Percentiles rank a stretch among this genome's conserved stretches.
These are phyloP conservation scores for Hypoxylon lenormandii DNA, from an alignment of 495 filamentous ascomycete genomes.

Conservation along the genomic window DNA sequence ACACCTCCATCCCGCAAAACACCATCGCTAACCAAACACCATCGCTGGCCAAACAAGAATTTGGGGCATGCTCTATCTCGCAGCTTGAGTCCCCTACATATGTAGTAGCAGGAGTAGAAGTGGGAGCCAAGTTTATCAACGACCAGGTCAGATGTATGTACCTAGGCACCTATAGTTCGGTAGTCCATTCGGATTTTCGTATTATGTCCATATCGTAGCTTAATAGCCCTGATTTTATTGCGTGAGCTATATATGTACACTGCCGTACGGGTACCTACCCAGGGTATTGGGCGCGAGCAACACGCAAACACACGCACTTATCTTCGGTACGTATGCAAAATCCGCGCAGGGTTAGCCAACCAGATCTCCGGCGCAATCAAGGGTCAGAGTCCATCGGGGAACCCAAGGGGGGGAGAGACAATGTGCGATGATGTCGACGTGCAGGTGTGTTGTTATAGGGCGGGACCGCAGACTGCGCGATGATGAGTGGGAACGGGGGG, in stretches of 20 bases:
- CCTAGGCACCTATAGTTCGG: not conserved
- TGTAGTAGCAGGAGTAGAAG: not conserved
- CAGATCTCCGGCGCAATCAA: not conserved
- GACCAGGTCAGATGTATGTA: no score
- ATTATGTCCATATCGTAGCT: no score
- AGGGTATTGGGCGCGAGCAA: not conserved
- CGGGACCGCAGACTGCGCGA: constrained; percentile 14
- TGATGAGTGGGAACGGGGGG: constrained; percentile 28
- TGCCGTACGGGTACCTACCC: not conserved
- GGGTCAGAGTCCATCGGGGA: not conserved
- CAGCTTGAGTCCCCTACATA: not conserved
- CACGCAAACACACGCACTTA: not conserved
- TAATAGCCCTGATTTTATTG: constrained; percentile 10
- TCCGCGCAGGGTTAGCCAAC: not conserved
- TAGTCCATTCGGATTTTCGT: not conserved
- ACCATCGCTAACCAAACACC: not conserved
- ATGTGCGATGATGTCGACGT: constrained; percentile 35
- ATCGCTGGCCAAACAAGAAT: not conserved
- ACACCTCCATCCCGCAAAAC: constrained; percentile 3
- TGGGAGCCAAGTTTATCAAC: not conserved
- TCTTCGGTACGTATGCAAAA: not conserved
- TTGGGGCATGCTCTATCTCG: not conserved
- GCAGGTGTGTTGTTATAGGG: constrained; percentile 7
- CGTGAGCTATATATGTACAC: constrained; percentile 35
- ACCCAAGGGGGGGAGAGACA: not conserved